Evolutionary conservation across 768 basidiomycete genomes (phyloP).

Genomic region (Tylopilus rubrobrunneus): DNA sequence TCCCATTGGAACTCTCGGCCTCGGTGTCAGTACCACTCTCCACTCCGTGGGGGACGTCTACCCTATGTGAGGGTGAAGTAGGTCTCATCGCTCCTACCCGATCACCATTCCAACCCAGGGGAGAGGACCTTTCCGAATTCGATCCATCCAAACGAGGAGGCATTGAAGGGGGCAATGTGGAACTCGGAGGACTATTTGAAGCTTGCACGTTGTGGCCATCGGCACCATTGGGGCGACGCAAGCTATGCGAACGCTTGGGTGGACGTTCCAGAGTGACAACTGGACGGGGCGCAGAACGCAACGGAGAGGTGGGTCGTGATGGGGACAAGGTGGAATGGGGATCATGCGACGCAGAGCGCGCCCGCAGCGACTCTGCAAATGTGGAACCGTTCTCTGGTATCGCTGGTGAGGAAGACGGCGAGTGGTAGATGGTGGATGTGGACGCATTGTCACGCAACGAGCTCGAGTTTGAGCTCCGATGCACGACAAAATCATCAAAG

Average conservation of each 20-base stretch:
- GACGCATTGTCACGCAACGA: constrained; percentile 27
- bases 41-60: constrained; percentile 67
- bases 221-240: constrained; percentile 16
- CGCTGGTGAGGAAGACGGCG: constrained; percentile 38
- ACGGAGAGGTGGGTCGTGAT: constrained; percentile 13
- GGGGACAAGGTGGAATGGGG: background rate
- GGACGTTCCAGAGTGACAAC: constrained; percentile 33
- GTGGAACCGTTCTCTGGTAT: constrained; percentile 31
- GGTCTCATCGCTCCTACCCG: constrained; percentile 31
- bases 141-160: constrained; percentile 18
- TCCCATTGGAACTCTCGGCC: constrained; percentile 45
- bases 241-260: constrained; percentile 33
- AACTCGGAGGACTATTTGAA: constrained; percentile 7
- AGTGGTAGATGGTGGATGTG: constrained; percentile 29
- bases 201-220: background rate
- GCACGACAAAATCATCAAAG: constrained; percentile 16
- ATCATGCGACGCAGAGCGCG: constrained; percentile 37
- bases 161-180: constrained; percentile 5
- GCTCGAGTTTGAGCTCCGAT: constrained; percentile 23
- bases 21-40: constrained; percentile 77
- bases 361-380: constrained; percentile 38
- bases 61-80: constrained; percentile 56
- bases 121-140: constrained; percentile 19
- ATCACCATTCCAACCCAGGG: constrained; percentile 20
- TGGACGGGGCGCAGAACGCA: constrained; percentile 23